These are phyloP conservation scores for Penicillium chermesinum DNA, from an alignment of 495 filamentous ascomycete genomes.

Conservation along the genomic window DNA sequence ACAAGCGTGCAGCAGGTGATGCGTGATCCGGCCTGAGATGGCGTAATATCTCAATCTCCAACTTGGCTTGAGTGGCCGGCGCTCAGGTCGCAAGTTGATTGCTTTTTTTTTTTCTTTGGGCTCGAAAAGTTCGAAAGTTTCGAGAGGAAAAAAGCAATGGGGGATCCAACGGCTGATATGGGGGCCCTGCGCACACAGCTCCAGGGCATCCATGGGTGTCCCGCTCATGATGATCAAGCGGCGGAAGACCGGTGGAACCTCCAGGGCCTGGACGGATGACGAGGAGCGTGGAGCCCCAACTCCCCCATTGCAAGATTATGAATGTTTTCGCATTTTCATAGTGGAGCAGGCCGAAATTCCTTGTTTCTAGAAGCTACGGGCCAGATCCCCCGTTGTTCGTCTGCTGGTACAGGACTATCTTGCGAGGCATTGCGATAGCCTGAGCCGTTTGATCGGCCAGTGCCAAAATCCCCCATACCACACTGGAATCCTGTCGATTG, in stretches of 20 bases:
- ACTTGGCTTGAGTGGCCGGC: conserved; percentile 6
- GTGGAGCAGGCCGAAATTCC: background rate
- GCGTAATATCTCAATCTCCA: conserved; percentile 29
- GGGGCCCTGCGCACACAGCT: no score
- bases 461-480: no score
- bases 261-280: background rate
- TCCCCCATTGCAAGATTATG: background rate
- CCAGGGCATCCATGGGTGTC: conserved; percentile 3
- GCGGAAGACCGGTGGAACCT: background rate
- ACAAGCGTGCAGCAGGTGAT: conserved; percentile 10
- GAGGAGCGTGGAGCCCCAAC: background rate
- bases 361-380: background rate
- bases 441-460: no score
- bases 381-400: no score
- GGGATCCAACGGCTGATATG: background rate
- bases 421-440: no score
- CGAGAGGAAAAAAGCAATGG: background rate
- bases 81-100: conserved; percentile 3
- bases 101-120: no score
- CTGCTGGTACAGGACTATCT: no score
- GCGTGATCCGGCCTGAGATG: conserved; percentile 23
- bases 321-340: background rate
- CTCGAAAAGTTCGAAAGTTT: background rate
- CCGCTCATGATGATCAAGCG: conserved; percentile 4
- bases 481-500: no score